phyloP scores from a whole-genome alignment of 1,139 yeast genomes.

The Debaryomyces sp. region DNA sequence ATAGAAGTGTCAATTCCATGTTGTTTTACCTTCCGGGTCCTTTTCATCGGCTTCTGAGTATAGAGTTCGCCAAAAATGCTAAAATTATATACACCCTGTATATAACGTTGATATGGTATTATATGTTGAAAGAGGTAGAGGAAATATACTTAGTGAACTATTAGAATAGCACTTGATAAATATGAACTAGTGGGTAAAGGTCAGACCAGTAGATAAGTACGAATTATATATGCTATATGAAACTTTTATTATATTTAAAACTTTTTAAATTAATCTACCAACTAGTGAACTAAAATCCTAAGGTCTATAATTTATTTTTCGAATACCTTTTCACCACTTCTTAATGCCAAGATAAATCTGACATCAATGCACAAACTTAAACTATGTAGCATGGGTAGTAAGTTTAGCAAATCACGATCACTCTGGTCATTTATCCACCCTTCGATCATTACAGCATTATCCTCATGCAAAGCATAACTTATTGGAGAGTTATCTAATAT shows the following conservation, averaged over 20 bases:
- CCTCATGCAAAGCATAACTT: slow-evolving; percentile 79
- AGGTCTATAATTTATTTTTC: slow-evolving; percentile 27
- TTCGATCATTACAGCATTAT: slow-evolving; percentile 89
- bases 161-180: neutral
- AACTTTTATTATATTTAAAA: neutral
- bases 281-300: slow-evolving; percentile 1
- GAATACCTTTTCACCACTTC: slow-evolving; percentile 75
- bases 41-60: neutral
- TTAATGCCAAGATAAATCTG: slow-evolving; percentile 73
- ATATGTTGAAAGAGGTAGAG: too few relatives aligned
- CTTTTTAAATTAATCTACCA: neutral
- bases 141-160: neutral
- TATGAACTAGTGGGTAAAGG: neutral
- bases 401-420: slow-evolving; percentile 77
- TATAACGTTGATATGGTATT: neutral
- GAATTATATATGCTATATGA: neutral
- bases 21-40: neutral
- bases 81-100: neutral
- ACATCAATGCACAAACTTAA: slow-evolving; percentile 84
- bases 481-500: slow-evolving; percentile 92
- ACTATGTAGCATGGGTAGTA: slow-evolving; percentile 81
- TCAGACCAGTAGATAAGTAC: neutral
- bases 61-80: neutral
- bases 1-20: slow-evolving; percentile 1
- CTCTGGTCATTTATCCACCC: slow-evolving; percentile 98